Evolutionary conservation across 2,329 filamentous ascomycete species (phyloP).

Genomic region (Arachnopeziza araneosa): DNA sequence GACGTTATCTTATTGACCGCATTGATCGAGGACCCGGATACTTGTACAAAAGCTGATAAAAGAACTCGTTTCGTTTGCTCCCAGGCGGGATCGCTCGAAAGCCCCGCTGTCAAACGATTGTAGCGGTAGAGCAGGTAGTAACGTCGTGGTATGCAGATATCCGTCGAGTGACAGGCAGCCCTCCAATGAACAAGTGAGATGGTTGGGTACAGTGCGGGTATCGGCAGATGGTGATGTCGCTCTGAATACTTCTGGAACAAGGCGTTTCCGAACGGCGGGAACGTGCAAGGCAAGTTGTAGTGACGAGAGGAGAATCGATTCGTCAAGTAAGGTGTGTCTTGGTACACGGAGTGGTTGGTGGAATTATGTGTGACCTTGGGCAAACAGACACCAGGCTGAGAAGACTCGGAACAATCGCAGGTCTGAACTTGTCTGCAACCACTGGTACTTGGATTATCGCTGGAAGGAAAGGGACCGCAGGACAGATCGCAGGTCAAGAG

Average conservation of each 20-base stretch:
- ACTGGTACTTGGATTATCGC: neutral
- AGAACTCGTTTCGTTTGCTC: conserved; percentile 17
- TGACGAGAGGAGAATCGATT: conserved; percentile 11
- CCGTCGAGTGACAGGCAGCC: conserved; percentile 22
- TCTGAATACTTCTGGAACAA: conserved; percentile 27
- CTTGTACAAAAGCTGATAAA: conserved; percentile 18
- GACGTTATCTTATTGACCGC: conserved; percentile 21
- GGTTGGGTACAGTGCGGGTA: conserved; percentile 19
- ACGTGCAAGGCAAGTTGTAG: conserved; percentile 10
- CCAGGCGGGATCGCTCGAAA: conserved; percentile 9
- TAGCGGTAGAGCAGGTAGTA: conserved; percentile 22
- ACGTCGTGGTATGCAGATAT: conserved; percentile 24
- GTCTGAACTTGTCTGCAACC: too few relatives aligned
- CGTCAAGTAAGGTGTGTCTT: conserved; percentile 1
- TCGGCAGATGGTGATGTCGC: conserved; percentile 21
- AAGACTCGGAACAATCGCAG: neutral
- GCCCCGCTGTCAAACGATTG: conserved; percentile 14
- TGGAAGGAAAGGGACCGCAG: neutral
- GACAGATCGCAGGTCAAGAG: neutral
- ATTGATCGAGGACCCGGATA: conserved; percentile 16
- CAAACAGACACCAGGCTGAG: neutral
- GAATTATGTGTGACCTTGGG: conserved; percentile 19
- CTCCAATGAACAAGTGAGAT: conserved; percentile 18
- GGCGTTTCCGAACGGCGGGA: conserved; percentile 14
- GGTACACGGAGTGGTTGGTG: conserved; percentile 12